Conservation (phyloP, 1,284 basidiomycete genomes). For the Malassezia slooffiae region DNA sequence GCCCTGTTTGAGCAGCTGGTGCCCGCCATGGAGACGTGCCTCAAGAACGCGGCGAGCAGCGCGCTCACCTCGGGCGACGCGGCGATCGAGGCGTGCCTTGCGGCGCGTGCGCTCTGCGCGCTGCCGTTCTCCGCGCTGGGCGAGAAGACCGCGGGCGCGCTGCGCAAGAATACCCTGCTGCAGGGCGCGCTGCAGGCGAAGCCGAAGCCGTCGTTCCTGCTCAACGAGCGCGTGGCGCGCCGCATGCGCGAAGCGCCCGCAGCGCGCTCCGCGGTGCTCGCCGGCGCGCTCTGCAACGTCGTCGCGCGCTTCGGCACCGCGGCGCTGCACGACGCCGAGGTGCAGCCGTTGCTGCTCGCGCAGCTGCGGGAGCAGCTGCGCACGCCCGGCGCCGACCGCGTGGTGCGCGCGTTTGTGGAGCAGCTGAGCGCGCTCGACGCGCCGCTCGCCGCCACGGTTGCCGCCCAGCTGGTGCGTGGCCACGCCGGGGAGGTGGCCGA, state of each 20-base stretch:
- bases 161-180: constrained; percentile 20
- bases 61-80: constrained; percentile 32
- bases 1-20: not conserved
- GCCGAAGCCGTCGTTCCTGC: constrained; percentile 41
- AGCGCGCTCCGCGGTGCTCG: not conserved
- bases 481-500: not conserved
- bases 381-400: too few species aligned
- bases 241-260: constrained; percentile 25
- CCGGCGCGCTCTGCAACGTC: constrained; percentile 7
- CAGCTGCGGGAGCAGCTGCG: not conserved
- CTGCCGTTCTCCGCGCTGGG: constrained; percentile 16
- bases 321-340: constrained; percentile 17
- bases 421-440: too few species aligned
- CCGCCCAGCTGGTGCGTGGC: not conserved
- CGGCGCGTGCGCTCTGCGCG: constrained; percentile 26
- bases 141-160: constrained; percentile 19
- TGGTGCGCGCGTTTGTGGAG: too few species aligned
- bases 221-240: constrained; percentile 37
- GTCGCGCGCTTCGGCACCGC: constrained; percentile 9
- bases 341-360: constrained; percentile 5
- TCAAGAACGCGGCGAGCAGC: constrained; percentile 3
- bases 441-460: not conserved
- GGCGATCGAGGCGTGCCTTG: constrained; percentile 38
- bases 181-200: constrained; percentile 17
- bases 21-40: not conserved